These are phyloP conservation scores for Trichoderma endophyticum DNA, from an alignment of 2,329 filamentous ascomycete genomes.

Conservation along the genomic window DNA sequence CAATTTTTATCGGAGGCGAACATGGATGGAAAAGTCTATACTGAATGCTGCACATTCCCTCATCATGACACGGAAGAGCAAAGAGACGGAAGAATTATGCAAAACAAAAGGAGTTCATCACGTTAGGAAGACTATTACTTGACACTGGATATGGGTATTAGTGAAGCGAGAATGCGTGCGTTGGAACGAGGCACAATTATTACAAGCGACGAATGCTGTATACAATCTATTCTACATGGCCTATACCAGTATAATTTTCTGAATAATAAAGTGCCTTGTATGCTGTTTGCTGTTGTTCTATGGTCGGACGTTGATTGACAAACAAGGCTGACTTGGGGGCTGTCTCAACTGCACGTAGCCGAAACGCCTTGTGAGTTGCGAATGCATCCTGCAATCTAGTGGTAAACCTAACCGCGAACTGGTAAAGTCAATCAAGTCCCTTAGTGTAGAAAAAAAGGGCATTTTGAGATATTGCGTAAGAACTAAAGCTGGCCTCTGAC, in stretches of 20 bases:
- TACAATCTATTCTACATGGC: constrained; percentile 3
- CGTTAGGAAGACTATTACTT: neutral
- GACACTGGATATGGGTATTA: neutral
- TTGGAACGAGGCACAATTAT: neutral
- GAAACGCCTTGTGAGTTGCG: neutral
- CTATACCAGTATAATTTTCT: neutral
- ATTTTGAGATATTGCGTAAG: neutral
- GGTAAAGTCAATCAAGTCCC: neutral
- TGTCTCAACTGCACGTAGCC: neutral
- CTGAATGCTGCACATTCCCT: neutral
- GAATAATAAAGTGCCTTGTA: neutral
- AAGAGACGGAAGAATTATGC: neutral
- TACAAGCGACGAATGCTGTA: constrained; percentile 5
- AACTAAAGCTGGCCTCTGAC: neutral
- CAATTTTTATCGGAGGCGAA: neutral
- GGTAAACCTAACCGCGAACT: neutral
- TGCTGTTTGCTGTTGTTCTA: neutral
- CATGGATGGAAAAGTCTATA: neutral
- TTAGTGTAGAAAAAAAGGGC: neutral
- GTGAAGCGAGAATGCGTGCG: neutral
- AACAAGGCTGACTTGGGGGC: neutral
- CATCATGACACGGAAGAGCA: neutral
- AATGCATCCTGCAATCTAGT: neutral
- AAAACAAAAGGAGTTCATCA: neutral
- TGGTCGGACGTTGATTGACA: neutral